Conservation (phyloP, 2,329 filamentous ascomycete species). For the Neopestalotiopsis rosae region DNA sequence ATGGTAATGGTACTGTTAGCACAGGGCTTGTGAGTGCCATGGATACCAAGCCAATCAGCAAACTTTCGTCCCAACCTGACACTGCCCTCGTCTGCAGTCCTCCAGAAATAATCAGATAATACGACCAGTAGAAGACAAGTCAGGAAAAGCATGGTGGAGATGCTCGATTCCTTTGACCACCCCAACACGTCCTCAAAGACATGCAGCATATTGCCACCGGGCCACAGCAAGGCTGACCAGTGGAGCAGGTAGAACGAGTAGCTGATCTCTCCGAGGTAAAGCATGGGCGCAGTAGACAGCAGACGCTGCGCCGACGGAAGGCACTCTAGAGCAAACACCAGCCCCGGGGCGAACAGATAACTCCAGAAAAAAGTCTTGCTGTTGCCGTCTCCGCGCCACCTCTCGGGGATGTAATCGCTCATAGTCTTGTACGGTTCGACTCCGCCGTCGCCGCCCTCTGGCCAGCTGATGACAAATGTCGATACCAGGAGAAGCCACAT, state of each 20-base stretch:
- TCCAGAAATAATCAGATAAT: slow-evolving; percentile 12
- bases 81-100: slow-evolving; percentile 9
- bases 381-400: not conserved
- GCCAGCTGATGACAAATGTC: slow-evolving; percentile 8
- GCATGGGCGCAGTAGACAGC: slow-evolving; percentile 2
- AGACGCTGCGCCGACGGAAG: slow-evolving; percentile 6
- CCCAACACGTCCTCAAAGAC: not conserved
- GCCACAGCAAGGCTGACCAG: slow-evolving; percentile 1
- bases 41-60: slow-evolving; percentile 6
- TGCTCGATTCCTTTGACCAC: slow-evolving; percentile 2
- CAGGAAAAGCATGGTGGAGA: not conserved
- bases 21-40: not conserved
- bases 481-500: not conserved
- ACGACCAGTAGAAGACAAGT: not conserved
- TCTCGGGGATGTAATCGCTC: not conserved
- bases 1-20: too few relatives aligned
- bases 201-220: not conserved
- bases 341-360: not conserved
- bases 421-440: slow-evolving; percentile 11
- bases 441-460: not conserved
- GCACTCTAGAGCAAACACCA: not conserved
- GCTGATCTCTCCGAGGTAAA: slow-evolving; percentile 18
- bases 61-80: not conserved
- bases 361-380: slow-evolving; percentile 8
- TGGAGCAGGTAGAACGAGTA: slow-evolving; percentile 18